Evolutionary conservation across 148 eudicot species (phyloP).

Genomic region (Cornus florida): DNA sequence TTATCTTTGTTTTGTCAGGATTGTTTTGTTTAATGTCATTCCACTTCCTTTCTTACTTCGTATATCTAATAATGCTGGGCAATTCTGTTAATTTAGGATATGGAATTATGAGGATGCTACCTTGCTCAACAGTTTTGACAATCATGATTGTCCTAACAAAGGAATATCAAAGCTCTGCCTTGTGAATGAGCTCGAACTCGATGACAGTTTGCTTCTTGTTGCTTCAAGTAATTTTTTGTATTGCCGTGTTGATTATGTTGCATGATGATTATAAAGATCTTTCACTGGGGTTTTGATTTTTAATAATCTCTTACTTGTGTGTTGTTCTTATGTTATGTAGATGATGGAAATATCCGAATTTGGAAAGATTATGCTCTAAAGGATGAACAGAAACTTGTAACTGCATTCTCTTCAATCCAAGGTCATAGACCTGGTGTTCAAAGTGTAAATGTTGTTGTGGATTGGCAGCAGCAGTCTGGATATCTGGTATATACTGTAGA

Average conservation of each 20-base stretch:
- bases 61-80: slow-evolving; percentile 10
- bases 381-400: slow-evolving; percentile 85
- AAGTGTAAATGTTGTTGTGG: slow-evolving; percentile 77
- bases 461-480: slow-evolving; percentile 99
- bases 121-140: slow-evolving; percentile 78
- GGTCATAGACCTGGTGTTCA: slow-evolving; percentile 66
- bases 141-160: slow-evolving; percentile 80
- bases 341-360: slow-evolving; percentile 88
- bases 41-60: background rate
- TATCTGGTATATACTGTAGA: slow-evolving; percentile 54
- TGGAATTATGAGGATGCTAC: slow-evolving; percentile 95
- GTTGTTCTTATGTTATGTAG: slow-evolving; percentile 29
- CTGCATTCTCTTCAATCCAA: slow-evolving; percentile 85
- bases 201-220: slow-evolving; percentile 90
- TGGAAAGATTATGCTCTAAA: slow-evolving; percentile 80
- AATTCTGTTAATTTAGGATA: slow-evolving; percentile 44
- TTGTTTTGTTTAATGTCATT: background rate
- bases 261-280: background rate
- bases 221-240: slow-evolving; percentile 63
- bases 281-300: background rate
- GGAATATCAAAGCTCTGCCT: slow-evolving; percentile 94
- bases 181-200: slow-evolving; percentile 89
- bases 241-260: background rate
- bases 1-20: background rate
- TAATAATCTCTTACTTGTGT: too few species aligned